Conservation (phyloP, 2,329 filamentous ascomycete species). For the Aspergillus jensenii region DNA sequence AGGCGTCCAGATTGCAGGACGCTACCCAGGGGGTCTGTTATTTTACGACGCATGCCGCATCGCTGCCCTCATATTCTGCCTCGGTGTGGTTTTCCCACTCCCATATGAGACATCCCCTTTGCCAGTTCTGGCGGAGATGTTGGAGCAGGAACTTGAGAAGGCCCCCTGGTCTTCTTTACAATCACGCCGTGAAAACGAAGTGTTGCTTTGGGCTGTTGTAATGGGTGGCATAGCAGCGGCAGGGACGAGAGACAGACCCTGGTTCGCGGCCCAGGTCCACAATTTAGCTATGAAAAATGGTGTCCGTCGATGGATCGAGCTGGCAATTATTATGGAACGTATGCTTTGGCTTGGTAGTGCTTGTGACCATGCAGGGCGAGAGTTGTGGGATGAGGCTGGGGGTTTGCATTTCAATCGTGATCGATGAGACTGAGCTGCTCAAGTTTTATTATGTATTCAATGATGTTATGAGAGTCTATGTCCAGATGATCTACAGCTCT, state of each 20-base stretch:
- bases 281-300: background rate
- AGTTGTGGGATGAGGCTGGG: background rate
- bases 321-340: background rate
- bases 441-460: no score
- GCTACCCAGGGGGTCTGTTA: background rate
- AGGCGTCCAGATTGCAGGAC: background rate
- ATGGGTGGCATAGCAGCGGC: background rate
- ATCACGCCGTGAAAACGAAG: background rate
- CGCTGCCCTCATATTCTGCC: background rate
- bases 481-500: no score
- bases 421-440: no score
- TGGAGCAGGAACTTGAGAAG: background rate
- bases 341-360: background rate
- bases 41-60: background rate
- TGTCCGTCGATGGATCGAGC: background rate
- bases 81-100: background rate
- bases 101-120: background rate
- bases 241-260: background rate
- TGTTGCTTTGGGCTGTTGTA: background rate
- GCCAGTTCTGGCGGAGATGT: background rate
- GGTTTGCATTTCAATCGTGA: no score
- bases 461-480: accelerated
- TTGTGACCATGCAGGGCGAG: background rate
- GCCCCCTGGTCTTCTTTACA: no score
- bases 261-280: background rate